These are phyloP conservation scores for Sugiyamaella valdiviana DNA, from an alignment of 805 yeast species.

Conservation along the genomic window DNA sequence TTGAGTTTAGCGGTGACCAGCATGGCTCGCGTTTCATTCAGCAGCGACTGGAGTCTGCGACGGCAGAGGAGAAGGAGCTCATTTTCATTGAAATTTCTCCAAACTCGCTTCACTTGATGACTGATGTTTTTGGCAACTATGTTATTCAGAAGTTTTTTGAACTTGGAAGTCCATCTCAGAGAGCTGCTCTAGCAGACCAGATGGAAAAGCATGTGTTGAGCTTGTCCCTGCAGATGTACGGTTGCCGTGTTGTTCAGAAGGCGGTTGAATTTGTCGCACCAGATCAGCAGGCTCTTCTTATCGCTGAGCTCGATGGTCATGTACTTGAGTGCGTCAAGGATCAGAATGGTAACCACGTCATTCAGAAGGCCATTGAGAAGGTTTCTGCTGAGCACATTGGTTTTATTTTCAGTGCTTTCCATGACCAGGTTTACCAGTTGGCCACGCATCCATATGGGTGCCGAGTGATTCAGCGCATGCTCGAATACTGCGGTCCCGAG, in stretches of 20 bases:
- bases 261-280: conserved; percentile 70
- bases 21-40: conserved; percentile 97
- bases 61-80: conserved; percentile 65
- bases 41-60: conserved; percentile 65
- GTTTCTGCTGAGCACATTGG: conserved; percentile 65
- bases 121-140: conserved; percentile 96
- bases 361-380: conserved; percentile 87
- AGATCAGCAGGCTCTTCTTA: conserved; percentile 59
- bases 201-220: conserved; percentile 71
- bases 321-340: conserved; percentile 75
- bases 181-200: conserved; percentile 55
- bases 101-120: conserved; percentile 70
- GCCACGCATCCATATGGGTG: conserved; percentile 98
- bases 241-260: conserved; percentile 93
- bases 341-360: conserved; percentile 97
- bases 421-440: conserved; percentile 62
- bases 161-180: conserved; percentile 65
- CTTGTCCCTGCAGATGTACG: conserved; percentile 90
- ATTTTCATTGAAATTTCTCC: conserved; percentile 80
- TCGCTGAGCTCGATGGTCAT: conserved; percentile 60
- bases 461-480: conserved; percentile 86
- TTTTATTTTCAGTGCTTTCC: conserved; percentile 65
- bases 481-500: conserved; percentile 64
- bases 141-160: conserved; percentile 94
- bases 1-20: conserved; percentile 92